Percentiles rank a stretch among this genome's conserved stretches.
Conservation (phyloP, 108 stramenopile genomes). For the Fragilaria radians region DNA sequence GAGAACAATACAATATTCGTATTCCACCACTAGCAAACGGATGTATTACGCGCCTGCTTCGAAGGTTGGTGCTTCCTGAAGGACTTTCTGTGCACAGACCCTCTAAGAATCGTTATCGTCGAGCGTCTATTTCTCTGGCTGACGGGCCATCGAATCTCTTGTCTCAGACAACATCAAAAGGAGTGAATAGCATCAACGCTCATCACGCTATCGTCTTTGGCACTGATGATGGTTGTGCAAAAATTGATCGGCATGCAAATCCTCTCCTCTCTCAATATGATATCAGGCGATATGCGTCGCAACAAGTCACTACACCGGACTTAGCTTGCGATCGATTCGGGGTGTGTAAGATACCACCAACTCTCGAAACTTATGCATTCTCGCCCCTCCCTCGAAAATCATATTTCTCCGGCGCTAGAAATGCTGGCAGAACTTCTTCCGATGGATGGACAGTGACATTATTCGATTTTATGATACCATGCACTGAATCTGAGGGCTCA, state of each 20-base stretch:
- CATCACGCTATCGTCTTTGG: conserved; percentile 76
- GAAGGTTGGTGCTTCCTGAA: conserved; percentile 59
- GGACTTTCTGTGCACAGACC: conserved; percentile 73
- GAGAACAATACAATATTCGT: conserved; percentile 7
- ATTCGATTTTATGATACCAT: conserved; percentile 61
- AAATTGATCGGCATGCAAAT: conserved; percentile 22
- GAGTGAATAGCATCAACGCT: conserved; percentile 24
- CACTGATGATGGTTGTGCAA: conserved; percentile 17
- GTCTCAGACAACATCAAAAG: neutral
- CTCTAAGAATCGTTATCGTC: conserved; percentile 2
- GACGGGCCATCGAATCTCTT: neutral
- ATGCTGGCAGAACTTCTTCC: conserved; percentile 15
- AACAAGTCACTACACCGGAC: conserved; percentile 16
- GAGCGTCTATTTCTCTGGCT: neutral
- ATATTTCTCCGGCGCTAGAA: conserved; percentile 1
- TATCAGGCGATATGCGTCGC: conserved; percentile 54
- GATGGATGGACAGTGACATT: conserved; percentile 82
- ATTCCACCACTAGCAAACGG: conserved; percentile 38
- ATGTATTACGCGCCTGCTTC: conserved; percentile 50
- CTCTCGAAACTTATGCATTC: conserved; percentile 67
- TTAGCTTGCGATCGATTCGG: conserved; percentile 9
- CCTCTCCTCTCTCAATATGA: conserved; percentile 22
- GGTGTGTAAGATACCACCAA: conserved; percentile 37
- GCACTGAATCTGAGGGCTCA: conserved; percentile 30
- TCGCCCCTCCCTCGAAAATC: conserved; percentile 4